Conservation (phyloP, 169 alveolate genomes). For the Gregarina niphandrodes region DNA sequence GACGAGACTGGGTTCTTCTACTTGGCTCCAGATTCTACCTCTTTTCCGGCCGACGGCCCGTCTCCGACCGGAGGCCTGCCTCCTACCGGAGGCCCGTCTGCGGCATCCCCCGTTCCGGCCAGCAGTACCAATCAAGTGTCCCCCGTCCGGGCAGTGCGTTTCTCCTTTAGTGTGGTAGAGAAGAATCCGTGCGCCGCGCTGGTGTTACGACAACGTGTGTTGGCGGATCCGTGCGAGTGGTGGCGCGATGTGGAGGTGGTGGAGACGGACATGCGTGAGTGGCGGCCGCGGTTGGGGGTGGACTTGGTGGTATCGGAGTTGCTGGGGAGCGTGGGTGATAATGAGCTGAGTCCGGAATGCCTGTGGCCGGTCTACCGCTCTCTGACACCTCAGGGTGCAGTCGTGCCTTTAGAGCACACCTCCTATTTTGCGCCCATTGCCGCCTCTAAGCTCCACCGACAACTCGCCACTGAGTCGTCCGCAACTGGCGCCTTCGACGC, state of each 20-base stretch:
- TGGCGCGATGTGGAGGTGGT: constrained; percentile 21
- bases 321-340: constrained; percentile 53
- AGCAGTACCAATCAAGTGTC: too few species aligned
- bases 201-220: constrained; percentile 16
- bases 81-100: too few species aligned
- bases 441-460: constrained; percentile 27
- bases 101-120: too few species aligned
- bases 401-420: constrained; percentile 35
- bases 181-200: constrained; percentile 43
- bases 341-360: constrained; percentile 56
- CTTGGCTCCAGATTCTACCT: background rate
- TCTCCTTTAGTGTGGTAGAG: constrained; percentile 35
- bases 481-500: constrained; percentile 5
- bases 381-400: constrained; percentile 26
- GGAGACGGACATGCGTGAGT: constrained; percentile 33
- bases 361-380: constrained; percentile 31
- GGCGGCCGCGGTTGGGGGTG: constrained; percentile 24
- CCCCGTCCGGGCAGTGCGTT: too few species aligned
- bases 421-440: constrained; percentile 37
- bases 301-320: constrained; percentile 46
- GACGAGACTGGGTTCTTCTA: background rate
- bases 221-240: constrained; percentile 2
- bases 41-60: too few species aligned
- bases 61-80: too few species aligned
- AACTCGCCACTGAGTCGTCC: background rate